Conservation (phyloP, 2,329 filamentous ascomycete species). For the Exophiala xenobiotica region DNA sequence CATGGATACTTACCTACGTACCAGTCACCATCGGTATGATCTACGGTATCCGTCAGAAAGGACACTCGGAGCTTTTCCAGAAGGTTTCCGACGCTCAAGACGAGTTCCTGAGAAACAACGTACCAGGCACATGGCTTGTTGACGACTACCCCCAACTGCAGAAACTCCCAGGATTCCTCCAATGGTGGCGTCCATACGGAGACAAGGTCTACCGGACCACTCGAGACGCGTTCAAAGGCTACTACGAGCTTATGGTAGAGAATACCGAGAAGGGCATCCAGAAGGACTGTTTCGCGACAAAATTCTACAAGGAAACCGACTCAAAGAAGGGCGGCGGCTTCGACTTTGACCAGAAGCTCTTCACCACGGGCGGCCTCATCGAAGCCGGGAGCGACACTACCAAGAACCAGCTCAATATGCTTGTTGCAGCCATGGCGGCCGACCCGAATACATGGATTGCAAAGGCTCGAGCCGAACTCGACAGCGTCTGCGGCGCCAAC, state of each 20-base stretch:
- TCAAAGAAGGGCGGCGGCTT: too few relatives aligned
- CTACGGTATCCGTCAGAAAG: neutral
- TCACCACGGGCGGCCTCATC: constrained; percentile 32
- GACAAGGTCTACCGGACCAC: neutral
- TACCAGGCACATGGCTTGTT: constrained; percentile 42
- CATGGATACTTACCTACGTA: neutral
- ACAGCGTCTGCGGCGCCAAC: constrained; percentile 49
- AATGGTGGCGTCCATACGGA: neutral
- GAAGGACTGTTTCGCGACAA: constrained; percentile 2
- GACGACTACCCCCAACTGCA: constrained; percentile 47
- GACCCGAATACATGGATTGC: constrained; percentile 47
- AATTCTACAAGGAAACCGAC: constrained; percentile 5
- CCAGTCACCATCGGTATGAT: neutral
- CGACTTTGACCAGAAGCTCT: too few relatives aligned
- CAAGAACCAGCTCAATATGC: constrained; percentile 18
- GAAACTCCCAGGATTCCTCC: constrained; percentile 40
- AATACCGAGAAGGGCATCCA: neutral
- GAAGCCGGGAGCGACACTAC: constrained; percentile 30
- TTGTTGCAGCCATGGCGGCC: constrained; percentile 30
- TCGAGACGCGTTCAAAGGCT: neutral
- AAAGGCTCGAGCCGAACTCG: constrained; percentile 50
- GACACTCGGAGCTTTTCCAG: neutral
- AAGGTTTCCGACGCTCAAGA: constrained; percentile 3
- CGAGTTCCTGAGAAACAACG: constrained; percentile 1
- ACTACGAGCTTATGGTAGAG: neutral